Evolutionary conservation across 2,329 filamentous ascomycete species (phyloP).

Genomic region (Colletotrichum sp.): DNA sequence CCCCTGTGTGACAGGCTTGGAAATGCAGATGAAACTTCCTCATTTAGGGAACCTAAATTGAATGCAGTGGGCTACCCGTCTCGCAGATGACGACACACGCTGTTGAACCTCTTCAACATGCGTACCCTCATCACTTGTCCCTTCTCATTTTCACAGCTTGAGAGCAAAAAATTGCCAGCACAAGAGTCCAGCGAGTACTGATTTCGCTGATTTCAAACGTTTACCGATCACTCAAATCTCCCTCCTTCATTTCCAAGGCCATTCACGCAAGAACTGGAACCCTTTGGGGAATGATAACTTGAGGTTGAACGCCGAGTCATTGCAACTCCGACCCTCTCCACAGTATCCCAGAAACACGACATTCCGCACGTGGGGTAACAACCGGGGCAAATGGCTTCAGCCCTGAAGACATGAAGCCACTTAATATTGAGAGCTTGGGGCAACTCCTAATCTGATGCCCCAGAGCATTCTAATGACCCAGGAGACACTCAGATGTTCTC

Average conservation of each 20-base stretch:
- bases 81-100: background rate
- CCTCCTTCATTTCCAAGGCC: background rate
- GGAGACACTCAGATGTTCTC: background rate
- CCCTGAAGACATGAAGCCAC: background rate
- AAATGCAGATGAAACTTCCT: background rate
- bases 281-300: background rate
- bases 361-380: background rate
- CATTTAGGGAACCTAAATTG: background rate
- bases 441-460: background rate
- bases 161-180: background rate
- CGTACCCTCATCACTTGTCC: background rate
- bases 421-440: background rate
- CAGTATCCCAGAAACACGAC: background rate
- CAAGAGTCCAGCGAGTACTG: background rate
- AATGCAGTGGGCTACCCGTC: background rate
- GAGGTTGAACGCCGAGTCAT: background rate
- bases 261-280: background rate
- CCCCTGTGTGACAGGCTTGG: background rate
- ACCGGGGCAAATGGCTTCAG: background rate
- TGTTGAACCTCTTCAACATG: accelerated
- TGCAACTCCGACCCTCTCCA: background rate
- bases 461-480: background rate
- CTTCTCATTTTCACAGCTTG: background rate
- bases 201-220: background rate
- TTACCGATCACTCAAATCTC: background rate